Base-by-base conservation (phyloP, 73 alveolate species). In the Paramecium tetraurelia region DNA sequence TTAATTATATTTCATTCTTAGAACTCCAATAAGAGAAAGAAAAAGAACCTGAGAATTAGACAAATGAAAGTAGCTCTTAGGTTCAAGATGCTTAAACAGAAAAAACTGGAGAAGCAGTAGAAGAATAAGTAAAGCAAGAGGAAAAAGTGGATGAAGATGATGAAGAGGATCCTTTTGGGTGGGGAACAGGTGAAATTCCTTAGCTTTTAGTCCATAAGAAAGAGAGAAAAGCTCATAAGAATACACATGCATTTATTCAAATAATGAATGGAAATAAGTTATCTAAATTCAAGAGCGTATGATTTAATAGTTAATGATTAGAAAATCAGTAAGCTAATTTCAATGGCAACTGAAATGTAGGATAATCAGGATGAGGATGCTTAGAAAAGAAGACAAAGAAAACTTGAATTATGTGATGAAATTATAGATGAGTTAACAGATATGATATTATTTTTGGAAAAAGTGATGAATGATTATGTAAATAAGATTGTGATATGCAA, bases 141-240 rank as follows among this genome's bases (percentile, higher is more conserved):
- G 84, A 33, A 20, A 44, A 63, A 16, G 85, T 5, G 3, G 85
- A 35, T 35, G 85, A 68, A 1, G 48, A 40, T 40, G 48, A 40
- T 0, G 48, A 40, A 40, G 85, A 68, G 16, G 85, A 68, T 68
- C 85, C 85, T 24, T 68, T 68, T 68, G 85, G 85, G 22, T 68
- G 85, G 85, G 85, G 85, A 14, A 12, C 85, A 8, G 85, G 85
- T 24, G 85, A 68, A 68, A 35, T 68, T 5, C 85, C 85, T 68
- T 68, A 68, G n/a, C 14, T 68, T 8, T 24, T 68, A 68, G 48
- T 68, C 5, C 85, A 68, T 68, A 31, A 29, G 27, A 68, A 68
- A 5, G 48, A 68, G 53, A 35, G 48, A 68, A 68, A 68, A 24
- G 41, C 41, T 20, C 48, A 68, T 33, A 68, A 68, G 11, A 31